Evolutionary conservation across 2,329 filamentous ascomycete species (phyloP), one percentile per base, ranked within the genome.

Genomic region (Fusarium brevicatenulatum): DNA sequence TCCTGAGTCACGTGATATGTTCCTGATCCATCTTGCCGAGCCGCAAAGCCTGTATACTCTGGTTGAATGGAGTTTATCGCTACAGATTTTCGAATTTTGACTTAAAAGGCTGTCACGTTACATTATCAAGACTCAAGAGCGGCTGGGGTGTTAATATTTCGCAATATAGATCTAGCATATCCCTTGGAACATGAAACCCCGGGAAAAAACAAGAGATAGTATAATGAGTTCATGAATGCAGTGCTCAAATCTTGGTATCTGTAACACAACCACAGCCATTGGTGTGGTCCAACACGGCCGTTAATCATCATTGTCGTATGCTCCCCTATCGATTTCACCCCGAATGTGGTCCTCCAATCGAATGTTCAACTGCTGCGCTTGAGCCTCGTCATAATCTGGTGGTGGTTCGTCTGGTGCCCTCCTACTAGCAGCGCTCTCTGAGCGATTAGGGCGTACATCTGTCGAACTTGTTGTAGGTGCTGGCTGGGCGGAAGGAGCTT

Each of bases 331-430:
- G 47, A 93, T 86, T 74, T 93, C 93, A 69, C 92, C 89, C 50
- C 92, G 91, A 73, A 95, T 87, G 68, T 92, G 93, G 75, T 93
- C 90, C 79, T 94, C 90, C 28, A 91, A 82, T 56, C 83, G 85
- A 79, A 85, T 88, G 69, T 83, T 86, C 34, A 91, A 81, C 34
- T 89, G 89, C 76, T 91, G 89, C n/a, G 88, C 91, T 82, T 98
- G 95, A 34, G 93, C 93, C 81, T 97, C 94, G 78, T 98, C 95
- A 79, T 98, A 98, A 40, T 91, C 93, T 55, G 95, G 95, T 53
- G 95, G 95, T 9, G 95, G 94, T 79, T 96, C 95, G 82, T 91
- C 78, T 77, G 94, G 82, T 84, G 82, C 84, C 58, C 81, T 80
- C 42, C 82, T 80, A 71, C 80, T 83, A 18, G 81, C 79, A 36